These are phyloP conservation scores for Physcomitrium patens DNA, from an alignment of 225 moss, liverwort and hornwort species.

Conservation along the genomic window DNA sequence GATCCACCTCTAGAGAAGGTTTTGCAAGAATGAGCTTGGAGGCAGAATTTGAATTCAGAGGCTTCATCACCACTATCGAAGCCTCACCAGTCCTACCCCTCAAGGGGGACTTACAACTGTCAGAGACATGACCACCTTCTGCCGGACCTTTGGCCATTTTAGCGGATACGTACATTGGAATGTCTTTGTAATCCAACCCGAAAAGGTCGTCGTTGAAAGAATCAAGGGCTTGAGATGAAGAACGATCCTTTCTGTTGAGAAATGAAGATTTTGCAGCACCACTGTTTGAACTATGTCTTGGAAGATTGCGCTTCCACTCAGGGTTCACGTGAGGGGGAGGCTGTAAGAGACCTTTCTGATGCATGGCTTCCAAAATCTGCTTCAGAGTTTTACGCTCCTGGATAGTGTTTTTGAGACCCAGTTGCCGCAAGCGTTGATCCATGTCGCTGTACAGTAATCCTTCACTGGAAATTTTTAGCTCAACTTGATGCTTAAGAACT, in stretches of 20 bases:
- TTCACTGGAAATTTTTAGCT: conserved; percentile 36
- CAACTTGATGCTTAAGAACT: conserved; percentile 40
- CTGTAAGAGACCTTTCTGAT: conserved; percentile 46
- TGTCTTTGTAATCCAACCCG: conserved; percentile 47
- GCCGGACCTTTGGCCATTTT: conserved; percentile 33
- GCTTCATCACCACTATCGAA: conserved; percentile 57
- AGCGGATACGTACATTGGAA: conserved; percentile 43
- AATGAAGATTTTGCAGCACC: conserved; percentile 35
- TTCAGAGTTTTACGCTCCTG: conserved; percentile 56
- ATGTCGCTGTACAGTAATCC: conserved; percentile 37
- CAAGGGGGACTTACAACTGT: conserved; percentile 26
- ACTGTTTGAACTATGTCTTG: conserved; percentile 29
- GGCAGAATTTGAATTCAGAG: conserved; percentile 41
- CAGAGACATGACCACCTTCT: conserved; percentile 18
- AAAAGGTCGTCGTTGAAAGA: conserved; percentile 32
- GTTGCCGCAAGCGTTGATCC: conserved; percentile 50
- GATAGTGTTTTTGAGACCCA: conserved; percentile 49
- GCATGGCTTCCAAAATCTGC: conserved; percentile 57
- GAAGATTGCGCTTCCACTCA: conserved; percentile 30
- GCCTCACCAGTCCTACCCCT: conserved; percentile 43
- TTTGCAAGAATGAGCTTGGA: conserved; percentile 33
- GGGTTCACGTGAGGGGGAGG: conserved; percentile 39
- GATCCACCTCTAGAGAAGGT: conserved; percentile 16
- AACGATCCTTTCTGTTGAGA: conserved; percentile 25
- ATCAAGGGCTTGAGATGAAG: conserved; percentile 19